Evolutionary conservation across 2,329 filamentous ascomycete genomes (phyloP), one percentile per base, ranked within the genome.

Genomic region (Neoascochyta sp.): DNA sequence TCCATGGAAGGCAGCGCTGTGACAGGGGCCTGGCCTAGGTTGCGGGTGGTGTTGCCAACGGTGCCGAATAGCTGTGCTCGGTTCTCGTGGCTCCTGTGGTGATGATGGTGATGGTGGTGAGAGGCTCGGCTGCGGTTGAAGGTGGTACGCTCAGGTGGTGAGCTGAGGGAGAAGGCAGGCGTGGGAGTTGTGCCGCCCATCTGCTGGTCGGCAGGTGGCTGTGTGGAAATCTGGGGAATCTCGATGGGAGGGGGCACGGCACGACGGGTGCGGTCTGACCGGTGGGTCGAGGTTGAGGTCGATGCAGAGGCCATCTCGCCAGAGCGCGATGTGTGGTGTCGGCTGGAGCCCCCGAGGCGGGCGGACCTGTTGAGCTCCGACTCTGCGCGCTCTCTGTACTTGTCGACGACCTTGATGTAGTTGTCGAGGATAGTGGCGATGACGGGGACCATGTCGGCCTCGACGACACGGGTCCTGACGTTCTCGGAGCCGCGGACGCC

Each of bases 381-480:
- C 57, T 95, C 88, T 16, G 81, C 81, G 66, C 86, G 86, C 60
- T 92, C 86, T 41, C 86, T 83, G 60, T 85, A 86, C 64, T 88
- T 90, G 52, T 96, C 90, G 45, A 95, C 81, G 38, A 95, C 87
- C 59, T 93, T 88, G 68, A 95, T 90, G 67, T 98, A 98, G 66
- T 96, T 96, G 67, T 95, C 88, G 39, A 98, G 79, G 31, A 98
- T 95, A 26, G 92, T 96, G 32, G 92, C 92, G 53, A 98, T 95
- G 52, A 98, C 92, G 2, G 92, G 92, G 4, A 98, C 92, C 86
- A 98, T 95, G 65, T 98, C 92, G 42, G 92, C 92, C 68, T 98
- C 92, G 29, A 98, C 92, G 3, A 98, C 90, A 46, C 92, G 78
- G 35, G 92, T 96, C 50, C 92, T 80, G 37, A 98, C 92, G 47